A percentile compares a stretch with the other conserved stretches of the same genome.
Conservation (phyloP, 2,329 filamentous ascomycete genomes). For the Tolypocladium ovalisporum region DNA sequence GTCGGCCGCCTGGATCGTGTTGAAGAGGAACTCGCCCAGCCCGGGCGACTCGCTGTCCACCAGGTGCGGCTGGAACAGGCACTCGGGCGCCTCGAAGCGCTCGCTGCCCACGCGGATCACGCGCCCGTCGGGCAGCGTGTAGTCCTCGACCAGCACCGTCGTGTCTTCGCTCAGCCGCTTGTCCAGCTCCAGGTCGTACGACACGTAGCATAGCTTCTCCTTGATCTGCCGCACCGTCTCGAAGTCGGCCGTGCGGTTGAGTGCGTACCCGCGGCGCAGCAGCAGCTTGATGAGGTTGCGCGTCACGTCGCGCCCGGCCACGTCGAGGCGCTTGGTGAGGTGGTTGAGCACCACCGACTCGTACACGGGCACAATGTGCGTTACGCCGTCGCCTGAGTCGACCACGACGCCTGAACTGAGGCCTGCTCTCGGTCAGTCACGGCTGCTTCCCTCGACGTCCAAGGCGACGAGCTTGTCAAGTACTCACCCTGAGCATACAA, state of each 20-base stretch:
- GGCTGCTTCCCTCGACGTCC: too few relatives aligned
- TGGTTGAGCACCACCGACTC: conserved; percentile 97
- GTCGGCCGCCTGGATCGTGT: conserved; percentile 93
- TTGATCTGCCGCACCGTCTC: conserved; percentile 99
- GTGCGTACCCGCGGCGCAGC: conserved; percentile 83
- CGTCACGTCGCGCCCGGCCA: conserved; percentile 95
- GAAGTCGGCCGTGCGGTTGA: conserved; percentile 97
- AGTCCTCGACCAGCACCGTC: conserved; percentile 92
- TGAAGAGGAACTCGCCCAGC: conserved; percentile 95
- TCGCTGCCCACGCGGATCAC: conserved; percentile 95
- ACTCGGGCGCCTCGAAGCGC: conserved; percentile 95
- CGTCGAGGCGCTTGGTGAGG: conserved; percentile 84
- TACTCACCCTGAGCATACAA: conserved; percentile 83
- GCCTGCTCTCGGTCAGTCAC: conserved; percentile 33
- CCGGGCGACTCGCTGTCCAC: conserved; percentile 96
- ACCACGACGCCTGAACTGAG: conserved; percentile 93
- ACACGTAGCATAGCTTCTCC: conserved; percentile 99
- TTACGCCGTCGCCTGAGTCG: conserved; percentile 95
- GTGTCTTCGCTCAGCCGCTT: conserved; percentile 95
- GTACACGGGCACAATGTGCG: conserved; percentile 96
- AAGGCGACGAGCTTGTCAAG: too few relatives aligned
- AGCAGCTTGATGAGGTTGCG: conserved; percentile 94
- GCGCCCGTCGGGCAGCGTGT: conserved; percentile 91
- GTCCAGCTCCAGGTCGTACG: conserved; percentile 93
- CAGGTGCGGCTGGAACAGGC: conserved; percentile 94